Evolutionary conservation across 225 moss, liverwort and hornwort genomes (phyloP).

Genomic region (Marchantia paleacea): DNA sequence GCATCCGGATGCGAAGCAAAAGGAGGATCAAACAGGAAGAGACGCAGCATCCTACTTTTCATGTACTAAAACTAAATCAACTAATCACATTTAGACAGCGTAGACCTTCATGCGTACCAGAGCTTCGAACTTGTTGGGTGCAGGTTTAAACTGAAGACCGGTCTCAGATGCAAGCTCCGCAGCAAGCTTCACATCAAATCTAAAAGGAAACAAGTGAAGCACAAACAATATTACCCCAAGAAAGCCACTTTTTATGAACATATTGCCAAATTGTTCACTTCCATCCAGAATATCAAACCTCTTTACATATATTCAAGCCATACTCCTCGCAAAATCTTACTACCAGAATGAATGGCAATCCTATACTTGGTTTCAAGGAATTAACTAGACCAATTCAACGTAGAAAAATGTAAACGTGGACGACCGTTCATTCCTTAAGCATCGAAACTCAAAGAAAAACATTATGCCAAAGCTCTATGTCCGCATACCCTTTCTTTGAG

Average conservation of each 20-base stretch:
- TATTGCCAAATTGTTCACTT: too few relatives aligned
- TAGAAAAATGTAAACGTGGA: not conserved
- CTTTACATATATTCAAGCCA: not conserved
- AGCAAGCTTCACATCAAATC: constrained; percentile 88
- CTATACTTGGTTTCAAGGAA: too few relatives aligned
- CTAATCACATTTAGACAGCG: not conserved
- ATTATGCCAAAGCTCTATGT: not conserved
- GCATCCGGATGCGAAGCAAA: too few relatives aligned
- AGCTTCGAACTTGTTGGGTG: constrained; percentile 97
- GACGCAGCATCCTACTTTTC: not conserved
- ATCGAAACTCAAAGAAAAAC: not conserved
- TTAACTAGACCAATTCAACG: not conserved
- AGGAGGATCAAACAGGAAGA: not conserved
- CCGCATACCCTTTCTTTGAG: constrained; percentile 71
- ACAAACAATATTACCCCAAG: not conserved
- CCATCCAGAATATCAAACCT: not conserved
- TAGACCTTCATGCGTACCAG: constrained; percentile 41
- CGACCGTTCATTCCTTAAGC: not conserved
- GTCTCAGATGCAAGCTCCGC: constrained; percentile 75
- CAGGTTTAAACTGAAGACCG: constrained; percentile 70
- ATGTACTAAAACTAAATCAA: not conserved
- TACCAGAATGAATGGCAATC: too few relatives aligned
- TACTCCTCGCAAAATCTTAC: not conserved
- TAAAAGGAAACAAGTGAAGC: constrained; percentile 22
- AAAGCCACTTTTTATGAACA: too few relatives aligned